Evolutionary conservation across 345 rosid species (phyloP), one percentile per base, ranked within the genome.

Genomic region (Physaria fendleri): DNA sequence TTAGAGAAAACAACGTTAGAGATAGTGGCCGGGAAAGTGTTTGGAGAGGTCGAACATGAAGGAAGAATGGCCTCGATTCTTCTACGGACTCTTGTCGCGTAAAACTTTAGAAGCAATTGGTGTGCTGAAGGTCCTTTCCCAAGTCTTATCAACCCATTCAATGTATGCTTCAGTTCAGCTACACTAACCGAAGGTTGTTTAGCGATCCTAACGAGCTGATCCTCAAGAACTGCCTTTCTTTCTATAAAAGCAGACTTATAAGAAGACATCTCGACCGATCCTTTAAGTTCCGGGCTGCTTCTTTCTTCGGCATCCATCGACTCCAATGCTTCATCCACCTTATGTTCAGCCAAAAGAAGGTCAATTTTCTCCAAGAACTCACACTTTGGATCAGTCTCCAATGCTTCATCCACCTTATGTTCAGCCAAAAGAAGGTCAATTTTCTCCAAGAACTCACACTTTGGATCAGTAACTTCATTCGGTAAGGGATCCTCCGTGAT

Each of bases 81-180:
- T 76, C 70, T 83, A 46, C 74, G 87, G 51, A 89, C 86, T 61
- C 74, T 80, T 45, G 82, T 61, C 14, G 75, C 68, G 41, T 72
- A 74, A 40, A 63, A 75, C 74, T 86, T 83, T 9, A 92, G 74
- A 61, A 92, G 74, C 23, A 80, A 45, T 3, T 86, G 93, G 76
- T 89, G 97, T 12, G 95, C 99, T 42, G 74, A 49, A 65, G 87
- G 80, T 40, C 99, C 95, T 71, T 83, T 92, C 28, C 99, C 99
- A 38, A 89, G 78, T 76, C 75, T 83, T 41, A 89, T 80, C 64
- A 93, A 69, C 62, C 82, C 79, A 71, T 50, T 52, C 52, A 86
- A 78, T 24, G 84, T 81, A 40, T 77, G 83, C 74, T 82, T 83
- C 50, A 82, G 17, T 39, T 85, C 89, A 49, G 65, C 15, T 54